A percentile compares a stretch with the other conserved stretches of the same genome.
phyloP scores from a whole-genome alignment of 2,329 filamentous ascomycete genomes.

The Colletotrichum simmondsii region DNA sequence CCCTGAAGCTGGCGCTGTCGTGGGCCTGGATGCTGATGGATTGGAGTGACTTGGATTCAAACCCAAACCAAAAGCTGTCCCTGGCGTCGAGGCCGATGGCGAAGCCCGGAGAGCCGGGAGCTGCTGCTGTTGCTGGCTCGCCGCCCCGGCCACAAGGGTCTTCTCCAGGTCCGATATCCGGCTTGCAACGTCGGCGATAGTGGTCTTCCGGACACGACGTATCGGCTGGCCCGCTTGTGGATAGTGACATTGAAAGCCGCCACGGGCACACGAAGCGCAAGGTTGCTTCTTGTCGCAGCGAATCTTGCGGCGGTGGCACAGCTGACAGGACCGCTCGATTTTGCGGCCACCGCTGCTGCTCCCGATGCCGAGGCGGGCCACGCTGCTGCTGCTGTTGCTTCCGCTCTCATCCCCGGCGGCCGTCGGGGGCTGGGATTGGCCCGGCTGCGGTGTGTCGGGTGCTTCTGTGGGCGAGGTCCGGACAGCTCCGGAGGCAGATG shows the following conservation, averaged over 20 bases:
- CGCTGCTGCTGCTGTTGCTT: background rate
- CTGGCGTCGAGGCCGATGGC: background rate
- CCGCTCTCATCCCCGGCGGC: background rate
- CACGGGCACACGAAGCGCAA: constrained; percentile 40
- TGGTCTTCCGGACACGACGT: constrained; percentile 40
- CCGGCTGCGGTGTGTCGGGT: background rate
- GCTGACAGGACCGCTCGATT: constrained; percentile 43
- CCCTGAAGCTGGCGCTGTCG: background rate
- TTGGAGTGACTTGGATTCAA: background rate
- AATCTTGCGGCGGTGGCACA: constrained; percentile 45
- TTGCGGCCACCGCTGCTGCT: constrained; percentile 8
- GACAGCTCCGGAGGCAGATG: background rate
- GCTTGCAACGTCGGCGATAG: constrained; percentile 46
- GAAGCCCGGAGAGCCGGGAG: background rate
- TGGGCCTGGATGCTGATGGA: background rate
- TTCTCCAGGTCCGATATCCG: constrained; percentile 48
- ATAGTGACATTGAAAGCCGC: constrained; percentile 43
- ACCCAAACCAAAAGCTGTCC: background rate
- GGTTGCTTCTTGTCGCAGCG: constrained; percentile 45
- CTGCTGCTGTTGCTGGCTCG: background rate
- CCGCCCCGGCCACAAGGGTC: constrained; percentile 36
- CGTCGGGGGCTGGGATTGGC: background rate
- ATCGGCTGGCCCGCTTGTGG: constrained; percentile 39
- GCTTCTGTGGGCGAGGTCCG: background rate
- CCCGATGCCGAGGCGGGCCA: background rate